These are phyloP conservation scores for Hirsutella thompsonii DNA, from an alignment of 2,329 filamentous ascomycete genomes.

Conservation along the genomic window DNA sequence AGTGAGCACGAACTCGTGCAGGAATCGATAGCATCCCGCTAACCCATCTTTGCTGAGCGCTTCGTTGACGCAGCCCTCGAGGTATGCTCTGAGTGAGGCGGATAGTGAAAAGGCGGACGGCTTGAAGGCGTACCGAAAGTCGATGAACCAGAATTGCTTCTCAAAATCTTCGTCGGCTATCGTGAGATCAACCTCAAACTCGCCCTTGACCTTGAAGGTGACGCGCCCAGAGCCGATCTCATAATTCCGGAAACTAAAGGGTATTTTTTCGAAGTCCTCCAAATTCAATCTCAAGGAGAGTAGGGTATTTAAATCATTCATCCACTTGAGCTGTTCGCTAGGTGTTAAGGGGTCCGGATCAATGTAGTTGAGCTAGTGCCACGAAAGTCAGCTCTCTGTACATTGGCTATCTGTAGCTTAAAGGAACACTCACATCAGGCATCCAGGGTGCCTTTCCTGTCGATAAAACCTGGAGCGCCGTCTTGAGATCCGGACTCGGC, in stretches of 20 bases:
- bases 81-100: constrained; percentile 46
- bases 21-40: constrained; percentile 66
- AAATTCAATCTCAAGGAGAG: constrained; percentile 75
- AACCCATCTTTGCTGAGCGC: constrained; percentile 59
- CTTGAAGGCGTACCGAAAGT: constrained; percentile 72
- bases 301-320: constrained; percentile 72
- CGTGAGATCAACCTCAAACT: constrained; percentile 89
- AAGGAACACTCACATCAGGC: constrained; percentile 49
- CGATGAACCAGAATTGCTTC: constrained; percentile 87
- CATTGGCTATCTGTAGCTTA: neutral
- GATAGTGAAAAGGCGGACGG: constrained; percentile 52
- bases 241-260: constrained; percentile 65
- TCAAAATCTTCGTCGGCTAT: constrained; percentile 74
- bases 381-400: neutral
- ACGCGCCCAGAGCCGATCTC: constrained; percentile 73
- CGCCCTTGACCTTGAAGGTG: constrained; percentile 69
- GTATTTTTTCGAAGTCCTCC: constrained; percentile 65
- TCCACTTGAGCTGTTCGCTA: constrained; percentile 58
- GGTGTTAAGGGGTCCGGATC: constrained; percentile 57
- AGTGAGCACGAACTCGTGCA: constrained; percentile 80
- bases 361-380: constrained; percentile 56
- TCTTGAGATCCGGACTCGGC: constrained; percentile 82
- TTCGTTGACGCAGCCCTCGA: constrained; percentile 63
- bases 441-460: constrained; percentile 67
- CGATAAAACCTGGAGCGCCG: constrained; percentile 72